Evolutionary conservation across 441 rosid species (phyloP), one percentile per base, ranked within the genome.

Genomic region (Iberis amara): DNA sequence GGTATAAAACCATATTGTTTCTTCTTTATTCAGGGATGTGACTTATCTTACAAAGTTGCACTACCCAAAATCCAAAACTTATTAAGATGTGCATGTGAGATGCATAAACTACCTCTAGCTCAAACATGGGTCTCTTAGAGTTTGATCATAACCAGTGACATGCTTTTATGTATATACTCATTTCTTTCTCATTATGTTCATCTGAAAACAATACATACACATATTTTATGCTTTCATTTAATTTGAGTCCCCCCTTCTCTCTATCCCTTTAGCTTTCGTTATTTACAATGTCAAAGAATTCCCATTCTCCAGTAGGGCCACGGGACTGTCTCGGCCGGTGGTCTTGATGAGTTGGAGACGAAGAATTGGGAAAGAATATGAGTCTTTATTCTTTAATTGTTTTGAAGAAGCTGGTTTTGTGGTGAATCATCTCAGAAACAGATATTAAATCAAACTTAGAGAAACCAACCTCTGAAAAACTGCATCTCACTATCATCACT

Each of bases 321-420:
- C 21, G 21, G 21, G 21, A 18, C 59, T 82, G 57, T 68, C 86
- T 8, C 38, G 45, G 55, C 95, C 94, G 0, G 89, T 77, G 62
- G 81, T 90, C 77, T 47, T 83, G 40, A 90, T 85, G 95, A 90
- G 95, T 59, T 87, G 94, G 98, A 82, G 87, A 71, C 75, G 98
- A 47, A 73, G 95, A 57, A 91, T 88, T 8, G 86, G 96, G 10
- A 87, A 87, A 68, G 84, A 87, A 26, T 95, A 91, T 0, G 90
- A 85, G 71, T 85, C 86, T 51, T 49, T 81, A 14, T 91, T 91
- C 76, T 87, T 87, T 51, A 52, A 41, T 4, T 94, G 94, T n/a
- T 91, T 96, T 30, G 78, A 75, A 64, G 76, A 63, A 39, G 94
- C 84, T 24, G 92, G 86, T 28, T 85, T 90, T 11, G 73, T 66